phyloP scores from a whole-genome alignment of 2,329 filamentous ascomycete species.

The Trichothecium roseum region DNA sequence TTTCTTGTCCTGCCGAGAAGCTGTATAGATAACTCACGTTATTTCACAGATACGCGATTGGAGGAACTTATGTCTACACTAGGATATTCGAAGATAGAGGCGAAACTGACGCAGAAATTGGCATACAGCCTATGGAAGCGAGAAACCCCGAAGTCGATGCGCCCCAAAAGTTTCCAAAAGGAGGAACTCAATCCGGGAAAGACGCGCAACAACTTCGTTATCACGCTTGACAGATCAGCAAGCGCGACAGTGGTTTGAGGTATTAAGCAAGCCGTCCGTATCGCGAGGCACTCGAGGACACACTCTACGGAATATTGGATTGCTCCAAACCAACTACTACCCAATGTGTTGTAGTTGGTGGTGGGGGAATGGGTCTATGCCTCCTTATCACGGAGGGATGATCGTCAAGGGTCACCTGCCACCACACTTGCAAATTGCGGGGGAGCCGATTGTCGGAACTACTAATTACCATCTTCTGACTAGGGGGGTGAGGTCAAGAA shows the following conservation, averaged over 20 bases:
- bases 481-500: too few species aligned
- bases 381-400: too few species aligned
- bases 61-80: conserved; percentile 64
- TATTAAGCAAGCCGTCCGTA: too few species aligned
- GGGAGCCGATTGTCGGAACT: too few species aligned
- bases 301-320: too few species aligned
- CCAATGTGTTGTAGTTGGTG: too few species aligned
- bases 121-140: conserved; percentile 81
- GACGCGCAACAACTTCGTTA: conserved; percentile 81
- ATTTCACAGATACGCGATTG: conserved; percentile 64
- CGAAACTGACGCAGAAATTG: conserved; percentile 72
- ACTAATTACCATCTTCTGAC: too few species aligned
- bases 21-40: conserved; percentile 83
- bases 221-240: conserved; percentile 44
- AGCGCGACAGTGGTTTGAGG: not conserved
- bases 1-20: conserved; percentile 86
- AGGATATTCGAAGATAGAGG: conserved; percentile 56
- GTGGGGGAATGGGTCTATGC: too few species aligned
- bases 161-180: conserved; percentile 37
- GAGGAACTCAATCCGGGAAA: conserved; percentile 65
- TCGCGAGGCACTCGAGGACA: too few species aligned
- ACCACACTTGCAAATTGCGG: too few species aligned
- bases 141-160: conserved; percentile 9
- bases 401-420: too few species aligned
- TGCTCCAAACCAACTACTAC: too few species aligned